Base-by-base conservation (phyloP, 1,284 basidiomycete genomes). In the Cutaneotrichosporon daszewskae region DNA sequence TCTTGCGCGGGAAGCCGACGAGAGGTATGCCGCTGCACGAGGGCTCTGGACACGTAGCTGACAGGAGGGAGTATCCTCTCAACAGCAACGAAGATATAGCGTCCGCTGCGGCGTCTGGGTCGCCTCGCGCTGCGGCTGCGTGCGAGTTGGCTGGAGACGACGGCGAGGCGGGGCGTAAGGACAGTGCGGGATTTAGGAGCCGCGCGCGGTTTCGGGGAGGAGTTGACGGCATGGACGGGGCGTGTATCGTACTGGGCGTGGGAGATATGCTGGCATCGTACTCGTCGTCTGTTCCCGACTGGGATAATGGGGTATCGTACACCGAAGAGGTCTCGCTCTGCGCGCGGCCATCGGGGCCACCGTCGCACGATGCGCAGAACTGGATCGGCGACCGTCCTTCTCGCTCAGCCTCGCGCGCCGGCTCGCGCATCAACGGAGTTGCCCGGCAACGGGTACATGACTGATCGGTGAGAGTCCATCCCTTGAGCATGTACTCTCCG, bases 401-500 rank as follows among this genome's bases (percentile, higher is more conserved):
- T 16, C 50, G 29, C 11, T 43, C 36, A 0, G 68, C 68, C 25
- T 45, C 31, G 11, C 50, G 51, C 1, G 46, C 36, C 1, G 69
- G 67, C 43, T 72, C 67, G 16, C 69, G 53, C 69, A 72, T 72
- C 5, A 72, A 51, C 9, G 69, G 69, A 0, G 69, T 71, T 29
- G 56, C 47, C 9, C 52, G 43, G 41, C 69, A 72, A 12, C 39
- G 37, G 18, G 58, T 51, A 50, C 69, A 72, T 34, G 64, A 61
- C 14, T 67, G 56, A 45, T 68, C 68, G 26, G 69, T 71, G 26
- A 72, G 49, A 5, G 68, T 69, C 66, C 67, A 72, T 19, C 69
- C 69, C 49, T 69, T 69, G 41, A 72, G 59, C 69, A 72, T 72
- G 55, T 72, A 72, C 43, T 70, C 68, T 48, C 69, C 69, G 35